Evolutionary conservation across 2,329 filamentous ascomycete genomes (phyloP).

Genomic region (Aschersonia sp.): DNA sequence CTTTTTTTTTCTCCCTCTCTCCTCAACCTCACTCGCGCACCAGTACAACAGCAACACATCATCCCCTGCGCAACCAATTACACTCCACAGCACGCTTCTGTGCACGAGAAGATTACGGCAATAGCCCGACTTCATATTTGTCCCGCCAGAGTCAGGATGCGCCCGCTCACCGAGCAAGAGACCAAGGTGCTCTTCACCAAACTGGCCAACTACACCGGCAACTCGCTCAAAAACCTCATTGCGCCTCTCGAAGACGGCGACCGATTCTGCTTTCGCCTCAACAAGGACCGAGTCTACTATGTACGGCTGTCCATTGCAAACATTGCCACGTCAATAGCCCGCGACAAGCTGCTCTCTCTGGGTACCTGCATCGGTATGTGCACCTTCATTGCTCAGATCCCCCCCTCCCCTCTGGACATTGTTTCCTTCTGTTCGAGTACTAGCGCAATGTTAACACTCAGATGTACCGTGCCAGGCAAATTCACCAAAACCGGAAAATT

Average conservation of each 20-base stretch:
- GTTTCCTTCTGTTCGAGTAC: no score
- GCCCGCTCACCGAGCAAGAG: conserved; percentile 66
- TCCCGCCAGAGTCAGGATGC: conserved; percentile 37
- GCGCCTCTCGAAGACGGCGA: conserved; percentile 57
- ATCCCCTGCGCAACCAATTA: no score
- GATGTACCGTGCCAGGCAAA: conserved; percentile 42
- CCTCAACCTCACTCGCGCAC: no score
- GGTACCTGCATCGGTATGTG: conserved; percentile 61
- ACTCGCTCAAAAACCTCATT: conserved; percentile 73
- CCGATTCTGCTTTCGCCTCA: conserved; percentile 73
- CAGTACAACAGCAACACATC: no score
- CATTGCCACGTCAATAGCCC: conserved; percentile 70
- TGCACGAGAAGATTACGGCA: no score
- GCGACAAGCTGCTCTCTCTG: conserved; percentile 71
- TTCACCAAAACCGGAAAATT: conserved; percentile 97
- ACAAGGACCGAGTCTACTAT: conserved; percentile 80
- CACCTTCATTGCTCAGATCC: no score
- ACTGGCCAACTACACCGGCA: conserved; percentile 84
- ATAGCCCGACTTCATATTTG: no score
- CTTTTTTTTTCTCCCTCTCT: no score
- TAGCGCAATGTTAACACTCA: not conserved
- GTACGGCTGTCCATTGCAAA: conserved; percentile 82
- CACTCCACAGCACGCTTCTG: no score
- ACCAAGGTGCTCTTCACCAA: conserved; percentile 78
- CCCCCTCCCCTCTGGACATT: no score